Evolutionary conservation across 805 yeast genomes (phyloP).

Genomic region (Yarrowia osloensis): DNA sequence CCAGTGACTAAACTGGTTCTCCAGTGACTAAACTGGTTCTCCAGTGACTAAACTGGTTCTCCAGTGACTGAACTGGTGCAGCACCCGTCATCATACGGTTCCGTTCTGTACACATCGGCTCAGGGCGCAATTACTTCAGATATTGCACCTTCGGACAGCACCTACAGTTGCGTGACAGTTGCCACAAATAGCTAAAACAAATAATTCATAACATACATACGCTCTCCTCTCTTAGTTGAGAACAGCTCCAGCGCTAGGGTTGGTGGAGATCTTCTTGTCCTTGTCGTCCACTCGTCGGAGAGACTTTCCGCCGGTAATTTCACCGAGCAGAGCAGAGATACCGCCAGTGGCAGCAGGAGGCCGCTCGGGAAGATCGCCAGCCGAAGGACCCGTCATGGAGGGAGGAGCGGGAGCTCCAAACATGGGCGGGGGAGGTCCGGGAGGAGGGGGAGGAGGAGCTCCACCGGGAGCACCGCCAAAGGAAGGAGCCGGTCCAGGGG

Average conservation of each 20-base stretch:
- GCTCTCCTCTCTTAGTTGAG: neutral
- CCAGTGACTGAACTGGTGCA: too few relatives aligned
- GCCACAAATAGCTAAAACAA: too few relatives aligned
- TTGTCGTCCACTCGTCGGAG: slow-evolving; percentile 41
- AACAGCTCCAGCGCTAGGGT: slow-evolving; percentile 28
- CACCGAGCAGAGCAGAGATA: slow-evolving; percentile 40
- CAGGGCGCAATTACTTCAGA: too few relatives aligned
- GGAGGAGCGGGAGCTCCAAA: slow-evolving; percentile 43
- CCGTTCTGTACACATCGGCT: too few relatives aligned
- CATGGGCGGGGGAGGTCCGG: slow-evolving; percentile 43
- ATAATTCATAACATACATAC: neutral
- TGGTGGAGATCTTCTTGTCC: slow-evolving; percentile 38
- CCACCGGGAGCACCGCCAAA: slow-evolving; percentile 38
- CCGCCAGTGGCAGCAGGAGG: slow-evolving; percentile 40
- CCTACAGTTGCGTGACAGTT: too few relatives aligned
- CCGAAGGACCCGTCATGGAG: slow-evolving; percentile 41
- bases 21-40: too few relatives aligned
- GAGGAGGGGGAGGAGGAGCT: slow-evolving; percentile 44
- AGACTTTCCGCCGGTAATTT: slow-evolving; percentile 42
- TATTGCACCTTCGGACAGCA: too few relatives aligned
- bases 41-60: too few relatives aligned
- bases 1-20: too few relatives aligned
- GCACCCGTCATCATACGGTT: too few relatives aligned
- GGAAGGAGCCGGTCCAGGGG: slow-evolving; percentile 52
- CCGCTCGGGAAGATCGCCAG: slow-evolving; percentile 31